Conservation (phyloP, 768 basidiomycete species). For the Pisolithus tinctorius region DNA sequence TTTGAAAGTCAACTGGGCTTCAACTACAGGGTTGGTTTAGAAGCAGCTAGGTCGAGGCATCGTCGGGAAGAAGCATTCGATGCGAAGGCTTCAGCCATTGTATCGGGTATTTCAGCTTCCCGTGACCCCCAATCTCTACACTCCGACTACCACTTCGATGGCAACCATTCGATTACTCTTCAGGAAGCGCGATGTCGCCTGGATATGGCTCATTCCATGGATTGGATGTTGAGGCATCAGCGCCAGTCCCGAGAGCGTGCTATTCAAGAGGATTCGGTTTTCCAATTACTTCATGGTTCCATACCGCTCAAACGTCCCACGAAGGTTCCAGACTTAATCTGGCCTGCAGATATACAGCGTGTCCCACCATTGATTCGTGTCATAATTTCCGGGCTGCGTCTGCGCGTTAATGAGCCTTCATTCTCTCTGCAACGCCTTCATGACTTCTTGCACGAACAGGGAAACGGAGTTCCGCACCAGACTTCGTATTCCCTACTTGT, state of each 20-base stretch:
- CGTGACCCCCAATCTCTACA: slow-evolving; percentile 31
- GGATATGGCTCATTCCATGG: slow-evolving; percentile 59
- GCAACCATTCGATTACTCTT: slow-evolving; percentile 60
- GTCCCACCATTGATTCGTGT: slow-evolving; percentile 68
- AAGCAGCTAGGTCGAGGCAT: slow-evolving; percentile 62
- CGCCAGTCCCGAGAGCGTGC: slow-evolving; percentile 40
- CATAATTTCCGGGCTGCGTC: slow-evolving; percentile 48
- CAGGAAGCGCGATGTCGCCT: slow-evolving; percentile 68
- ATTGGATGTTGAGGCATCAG: slow-evolving; percentile 61
- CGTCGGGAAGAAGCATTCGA: slow-evolving; percentile 77
- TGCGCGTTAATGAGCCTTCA: slow-evolving; percentile 53
- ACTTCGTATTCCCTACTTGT: slow-evolving; percentile 74
- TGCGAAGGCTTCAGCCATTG: slow-evolving; percentile 68
- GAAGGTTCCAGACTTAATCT: slow-evolving; percentile 39
- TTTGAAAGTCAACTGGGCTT: slow-evolving; percentile 73
- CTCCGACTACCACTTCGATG: slow-evolving; percentile 56
- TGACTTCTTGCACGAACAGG: slow-evolving; percentile 61
- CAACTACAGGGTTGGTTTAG: slow-evolving; percentile 65
- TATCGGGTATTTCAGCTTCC: slow-evolving; percentile 22
- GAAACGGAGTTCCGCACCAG: slow-evolving; percentile 59
- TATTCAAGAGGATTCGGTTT: slow-evolving; percentile 41
- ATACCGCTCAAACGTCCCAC: slow-evolving; percentile 23
- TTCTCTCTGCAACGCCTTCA: slow-evolving; percentile 50
- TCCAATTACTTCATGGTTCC: slow-evolving; percentile 39
- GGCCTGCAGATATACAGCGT: slow-evolving; percentile 26